Percentiles rank a stretch among this genome's conserved stretches.
Evolutionary conservation across 805 yeast genomes (phyloP).

Genomic region (Spathaspora sp.): DNA sequence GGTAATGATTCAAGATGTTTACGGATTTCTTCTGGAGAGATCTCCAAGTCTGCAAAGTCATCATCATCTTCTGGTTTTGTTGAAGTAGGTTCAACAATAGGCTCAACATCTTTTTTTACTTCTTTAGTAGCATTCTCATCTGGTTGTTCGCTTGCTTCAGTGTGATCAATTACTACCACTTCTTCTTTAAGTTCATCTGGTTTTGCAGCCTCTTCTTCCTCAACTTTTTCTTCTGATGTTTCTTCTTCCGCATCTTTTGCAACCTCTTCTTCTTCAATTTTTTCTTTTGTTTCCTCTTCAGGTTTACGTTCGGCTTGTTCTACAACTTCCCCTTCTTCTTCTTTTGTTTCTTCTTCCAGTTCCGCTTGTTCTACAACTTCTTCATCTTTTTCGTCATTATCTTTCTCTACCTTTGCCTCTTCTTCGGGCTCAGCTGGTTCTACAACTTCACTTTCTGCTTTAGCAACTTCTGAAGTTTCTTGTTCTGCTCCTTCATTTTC

Average conservation of each 20-base stretch:
- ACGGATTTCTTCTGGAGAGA: conserved; percentile 41
- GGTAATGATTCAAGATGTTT: conserved; percentile 49
- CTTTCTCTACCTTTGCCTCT: neutral
- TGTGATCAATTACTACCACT: neutral
- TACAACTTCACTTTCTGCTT: neutral
- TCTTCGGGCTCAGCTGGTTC: neutral
- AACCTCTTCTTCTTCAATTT: conserved; percentile 5
- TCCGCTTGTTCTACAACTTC: neutral
- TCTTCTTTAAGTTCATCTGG: neutral
- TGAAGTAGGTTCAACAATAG: conserved; percentile 1
- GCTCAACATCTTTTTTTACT: conserved; percentile 5
- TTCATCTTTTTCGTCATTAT: no score
- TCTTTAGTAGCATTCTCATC: conserved; percentile 1
- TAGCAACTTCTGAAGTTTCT: neutral
- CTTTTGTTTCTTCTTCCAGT: neutral
- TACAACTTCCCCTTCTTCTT: conserved; percentile 1
- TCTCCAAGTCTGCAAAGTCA: conserved; percentile 23
- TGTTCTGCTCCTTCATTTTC: neutral
- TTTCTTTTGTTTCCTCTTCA: neutral
- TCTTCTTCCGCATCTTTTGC: conserved; percentile 3
- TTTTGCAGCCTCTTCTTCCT: conserved; percentile 6
- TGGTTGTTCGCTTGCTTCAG: conserved; percentile 6
- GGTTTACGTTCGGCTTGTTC: neutral
- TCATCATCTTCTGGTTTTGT: conserved; percentile 6
- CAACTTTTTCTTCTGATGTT: neutral